A percentile compares a stretch with the other conserved stretches of the same genome.
Conservation (phyloP, 495 filamentous ascomycete species). For the Trichocladium uniseriatum region DNA sequence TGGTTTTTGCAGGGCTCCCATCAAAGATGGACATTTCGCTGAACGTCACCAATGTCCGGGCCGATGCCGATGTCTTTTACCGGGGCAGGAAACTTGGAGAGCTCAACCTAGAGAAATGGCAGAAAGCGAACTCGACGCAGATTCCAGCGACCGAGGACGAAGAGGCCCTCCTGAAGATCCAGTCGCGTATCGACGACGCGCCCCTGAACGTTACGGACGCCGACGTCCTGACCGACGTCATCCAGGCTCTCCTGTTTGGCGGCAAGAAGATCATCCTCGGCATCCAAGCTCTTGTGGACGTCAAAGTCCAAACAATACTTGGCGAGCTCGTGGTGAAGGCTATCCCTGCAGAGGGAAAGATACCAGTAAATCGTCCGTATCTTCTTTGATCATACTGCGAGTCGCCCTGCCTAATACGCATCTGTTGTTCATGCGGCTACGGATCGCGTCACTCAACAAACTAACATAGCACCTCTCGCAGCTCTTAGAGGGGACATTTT, state of each 20-base stretch:
- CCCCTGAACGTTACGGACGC: conserved; percentile 74
- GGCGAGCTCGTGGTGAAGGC: conserved; percentile 68
- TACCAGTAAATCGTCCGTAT: conserved; percentile 77
- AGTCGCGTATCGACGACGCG: conserved; percentile 64
- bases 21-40: conserved; percentile 77
- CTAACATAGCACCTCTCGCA: conserved; percentile 15
- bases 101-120: conserved; percentile 72
- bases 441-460: background rate
- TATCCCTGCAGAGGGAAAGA: conserved; percentile 75
- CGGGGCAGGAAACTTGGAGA: conserved; percentile 62
- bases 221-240: conserved; percentile 61
- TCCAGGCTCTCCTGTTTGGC: conserved; percentile 68
- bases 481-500: conserved; percentile 34
- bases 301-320: conserved; percentile 66
- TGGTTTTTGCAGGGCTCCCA: conserved; percentile 66
- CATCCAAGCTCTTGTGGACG: conserved; percentile 75
- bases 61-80: conserved; percentile 72
- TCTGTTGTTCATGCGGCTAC: conserved; percentile 3
- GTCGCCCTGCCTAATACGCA: conserved; percentile 31
- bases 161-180: conserved; percentile 53
- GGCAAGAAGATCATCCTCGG: conserved; percentile 51
- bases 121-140: conserved; percentile 69
- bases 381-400: conserved; percentile 38
- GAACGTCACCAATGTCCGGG: conserved; percentile 62
- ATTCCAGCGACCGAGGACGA: conserved; percentile 44